Conservation (phyloP, 495 filamentous ascomycete species). For the Pyronema omphalodes region DNA sequence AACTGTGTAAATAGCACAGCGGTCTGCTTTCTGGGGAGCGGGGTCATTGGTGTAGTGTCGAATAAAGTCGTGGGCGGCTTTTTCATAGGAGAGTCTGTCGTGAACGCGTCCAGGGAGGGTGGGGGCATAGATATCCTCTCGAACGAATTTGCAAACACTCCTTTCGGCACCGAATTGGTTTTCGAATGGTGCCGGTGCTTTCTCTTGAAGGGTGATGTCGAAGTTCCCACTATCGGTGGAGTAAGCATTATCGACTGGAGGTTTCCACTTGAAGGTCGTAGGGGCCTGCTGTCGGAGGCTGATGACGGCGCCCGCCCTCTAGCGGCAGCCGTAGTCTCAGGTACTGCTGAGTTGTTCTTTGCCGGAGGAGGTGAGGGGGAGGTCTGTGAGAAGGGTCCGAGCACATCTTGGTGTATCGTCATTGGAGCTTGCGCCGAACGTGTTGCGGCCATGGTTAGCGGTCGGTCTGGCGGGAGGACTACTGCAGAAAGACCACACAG, state of each 20-base stretch:
- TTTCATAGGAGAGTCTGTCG: slow-evolving; percentile 77
- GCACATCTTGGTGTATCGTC: slow-evolving; percentile 24
- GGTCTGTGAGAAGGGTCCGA: slow-evolving; percentile 24
- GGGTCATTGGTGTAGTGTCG: slow-evolving; percentile 29
- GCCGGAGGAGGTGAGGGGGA: slow-evolving; percentile 20
- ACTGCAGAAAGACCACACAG: slow-evolving; percentile 1
- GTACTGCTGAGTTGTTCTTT: slow-evolving; percentile 4
- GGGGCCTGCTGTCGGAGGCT: slow-evolving; percentile 14
- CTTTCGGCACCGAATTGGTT: slow-evolving; percentile 19
- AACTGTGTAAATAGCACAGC: slow-evolving; percentile 48
- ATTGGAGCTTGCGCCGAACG: slow-evolving; percentile 14
- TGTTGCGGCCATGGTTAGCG: slow-evolving; percentile 3
- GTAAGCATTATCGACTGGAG: slow-evolving; percentile 24
- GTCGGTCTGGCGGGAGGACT: slow-evolving; percentile 1
- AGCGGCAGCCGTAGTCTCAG: background rate
- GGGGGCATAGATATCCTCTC: slow-evolving; percentile 53
- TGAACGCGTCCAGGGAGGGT: slow-evolving; percentile 41
- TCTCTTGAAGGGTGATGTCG: slow-evolving; percentile 27
- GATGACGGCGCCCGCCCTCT: background rate
- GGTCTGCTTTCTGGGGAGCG: slow-evolving; percentile 32
- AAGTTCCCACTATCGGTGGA: slow-evolving; percentile 26
- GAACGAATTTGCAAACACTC: slow-evolving; percentile 29
- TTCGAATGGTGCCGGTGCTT: slow-evolving; percentile 21
- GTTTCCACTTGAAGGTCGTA: slow-evolving; percentile 20
- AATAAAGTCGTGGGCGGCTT: slow-evolving; percentile 45